Evolutionary conservation across 1,139 yeast genomes (phyloP).

Genomic region (Protomyces macrosporus): DNA sequence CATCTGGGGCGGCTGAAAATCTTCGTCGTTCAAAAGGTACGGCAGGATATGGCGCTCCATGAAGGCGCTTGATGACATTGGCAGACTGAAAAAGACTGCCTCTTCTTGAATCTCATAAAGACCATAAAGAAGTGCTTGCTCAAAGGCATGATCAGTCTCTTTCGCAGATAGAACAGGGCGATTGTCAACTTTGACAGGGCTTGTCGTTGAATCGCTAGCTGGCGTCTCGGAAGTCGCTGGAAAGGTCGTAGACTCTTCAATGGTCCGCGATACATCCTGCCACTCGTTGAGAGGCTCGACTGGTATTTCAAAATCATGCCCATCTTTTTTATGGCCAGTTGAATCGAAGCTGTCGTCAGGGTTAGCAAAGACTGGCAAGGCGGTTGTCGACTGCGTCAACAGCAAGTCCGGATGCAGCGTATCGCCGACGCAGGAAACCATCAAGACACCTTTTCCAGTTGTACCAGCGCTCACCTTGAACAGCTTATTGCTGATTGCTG

Average conservation of each 20-base stretch:
- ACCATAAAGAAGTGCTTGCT: conserved; percentile 14
- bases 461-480: neutral
- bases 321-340: too few relatives aligned
- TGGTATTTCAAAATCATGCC: too few relatives aligned
- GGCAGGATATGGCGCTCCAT: conserved; percentile 16
- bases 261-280: neutral
- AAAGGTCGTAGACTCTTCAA: neutral
- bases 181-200: neutral
- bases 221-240: too few relatives aligned
- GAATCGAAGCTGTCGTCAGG: neutral
- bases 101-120: neutral
- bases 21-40: neutral
- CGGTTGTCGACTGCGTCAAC: neutral
- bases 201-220: neutral
- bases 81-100: neutral
- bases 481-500: neutral
- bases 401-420: neutral
- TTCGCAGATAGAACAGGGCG: neutral
- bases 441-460: conserved; percentile 9
- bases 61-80: conserved; percentile 6
- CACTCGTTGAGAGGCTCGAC: neutral
- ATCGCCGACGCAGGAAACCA: conserved; percentile 9
- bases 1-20: neutral
- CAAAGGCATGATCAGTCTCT: conserved; percentile 7
- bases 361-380: neutral